Conservation (phyloP, 352 stramenopile genomes). For the Globisporangium spiculum region DNA sequence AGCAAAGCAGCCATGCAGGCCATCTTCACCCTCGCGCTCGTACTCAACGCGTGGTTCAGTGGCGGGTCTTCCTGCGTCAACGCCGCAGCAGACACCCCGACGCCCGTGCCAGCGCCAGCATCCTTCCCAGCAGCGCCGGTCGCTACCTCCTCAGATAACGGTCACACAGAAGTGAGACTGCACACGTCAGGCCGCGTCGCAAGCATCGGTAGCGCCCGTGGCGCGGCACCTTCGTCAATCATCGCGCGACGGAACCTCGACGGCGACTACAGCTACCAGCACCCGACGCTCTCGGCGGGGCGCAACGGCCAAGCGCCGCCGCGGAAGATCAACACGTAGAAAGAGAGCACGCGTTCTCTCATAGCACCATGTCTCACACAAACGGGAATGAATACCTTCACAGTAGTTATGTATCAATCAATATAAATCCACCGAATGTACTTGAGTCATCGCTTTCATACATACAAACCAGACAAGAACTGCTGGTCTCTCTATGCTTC, state of each 20-base stretch:
- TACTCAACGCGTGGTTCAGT: slow-evolving; percentile 29
- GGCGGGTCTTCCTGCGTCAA: neutral
- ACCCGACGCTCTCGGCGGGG: neutral
- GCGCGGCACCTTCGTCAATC: neutral
- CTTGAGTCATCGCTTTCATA: neutral
- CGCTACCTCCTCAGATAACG: neutral
- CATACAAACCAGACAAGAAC: too few relatives aligned
- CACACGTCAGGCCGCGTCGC: neutral
- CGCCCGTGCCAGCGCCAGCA: neutral
- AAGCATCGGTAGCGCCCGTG: neutral
- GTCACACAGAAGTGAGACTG: neutral
- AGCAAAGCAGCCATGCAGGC: slow-evolving; percentile 26
- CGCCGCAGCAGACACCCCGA: neutral
- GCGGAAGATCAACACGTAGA: slow-evolving; percentile 10
- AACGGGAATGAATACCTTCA: neutral
- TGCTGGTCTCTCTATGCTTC: neutral
- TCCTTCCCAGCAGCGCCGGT: neutral
- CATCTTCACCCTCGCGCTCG: slow-evolving; percentile 41
- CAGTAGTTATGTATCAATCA: neutral
- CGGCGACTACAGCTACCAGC: slow-evolving; percentile 7
- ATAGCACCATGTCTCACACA: neutral
- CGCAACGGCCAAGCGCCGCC: slow-evolving; percentile 1
- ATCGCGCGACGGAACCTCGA: slow-evolving; percentile 4
- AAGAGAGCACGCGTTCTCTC: neutral
- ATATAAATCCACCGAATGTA: neutral